Percentiles rank a stretch among this genome's conserved stretches.
phyloP scores from a whole-genome alignment of 768 basidiomycete genomes.

The Termitomyces sp. region DNA sequence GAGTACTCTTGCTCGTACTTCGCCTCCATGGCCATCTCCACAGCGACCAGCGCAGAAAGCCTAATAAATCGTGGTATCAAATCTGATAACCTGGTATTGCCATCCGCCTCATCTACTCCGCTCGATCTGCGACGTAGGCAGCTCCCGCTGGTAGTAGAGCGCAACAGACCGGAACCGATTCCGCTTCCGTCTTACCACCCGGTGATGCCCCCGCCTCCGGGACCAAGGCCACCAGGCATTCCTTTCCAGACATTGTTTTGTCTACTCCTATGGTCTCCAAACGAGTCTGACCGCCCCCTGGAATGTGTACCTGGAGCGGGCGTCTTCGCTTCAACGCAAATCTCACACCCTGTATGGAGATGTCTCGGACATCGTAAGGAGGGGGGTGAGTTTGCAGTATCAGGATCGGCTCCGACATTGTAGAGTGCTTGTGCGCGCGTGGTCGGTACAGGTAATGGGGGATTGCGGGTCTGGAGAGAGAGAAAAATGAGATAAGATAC shows the following conservation, averaged over 20 bases:
- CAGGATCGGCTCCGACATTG: conserved; percentile 54
- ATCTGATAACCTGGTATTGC: conserved; percentile 59
- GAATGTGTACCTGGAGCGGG: conserved; percentile 19
- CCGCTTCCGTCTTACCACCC: conserved; percentile 76
- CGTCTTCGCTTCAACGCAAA: conserved; percentile 64
- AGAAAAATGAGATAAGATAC: conserved; percentile 5
- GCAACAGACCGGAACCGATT: conserved; percentile 63
- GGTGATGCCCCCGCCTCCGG: conserved; percentile 47
- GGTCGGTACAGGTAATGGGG: conserved; percentile 20
- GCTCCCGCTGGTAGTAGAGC: conserved; percentile 50
- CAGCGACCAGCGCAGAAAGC: conserved; percentile 73
- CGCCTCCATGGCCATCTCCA: conserved; percentile 70
- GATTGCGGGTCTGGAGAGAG: conserved; percentile 2
- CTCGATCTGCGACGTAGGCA: conserved; percentile 46
- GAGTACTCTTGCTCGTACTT: conserved; percentile 45
- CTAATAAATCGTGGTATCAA: conserved; percentile 68
- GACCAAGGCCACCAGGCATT: conserved; percentile 27
- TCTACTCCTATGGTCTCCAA: conserved; percentile 10
- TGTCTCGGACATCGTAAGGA: conserved; percentile 68
- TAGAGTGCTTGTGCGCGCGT: conserved; percentile 48
- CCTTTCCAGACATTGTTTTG: conserved; percentile 24
- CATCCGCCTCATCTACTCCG: conserved; percentile 10
- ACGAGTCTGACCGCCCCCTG: conserved; percentile 18
- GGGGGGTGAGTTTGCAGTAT: conserved; percentile 56
- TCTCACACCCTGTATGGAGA: conserved; percentile 67